phyloP scores from a whole-genome alignment of 768 basidiomycete species.

The Tulasnella sp. region DNA sequence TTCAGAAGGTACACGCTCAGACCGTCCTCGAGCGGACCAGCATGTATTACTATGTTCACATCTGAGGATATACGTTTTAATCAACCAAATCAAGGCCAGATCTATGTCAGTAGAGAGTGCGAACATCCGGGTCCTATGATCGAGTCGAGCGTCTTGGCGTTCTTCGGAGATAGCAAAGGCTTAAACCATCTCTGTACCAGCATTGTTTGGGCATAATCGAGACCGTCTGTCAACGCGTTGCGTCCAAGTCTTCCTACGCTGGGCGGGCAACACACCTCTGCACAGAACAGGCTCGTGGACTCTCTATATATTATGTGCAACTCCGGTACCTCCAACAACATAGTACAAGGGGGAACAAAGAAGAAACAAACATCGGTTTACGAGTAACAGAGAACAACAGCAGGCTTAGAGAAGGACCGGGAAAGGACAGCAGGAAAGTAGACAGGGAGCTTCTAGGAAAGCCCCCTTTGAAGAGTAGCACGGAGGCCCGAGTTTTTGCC shows the following conservation, averaged over 20 bases:
- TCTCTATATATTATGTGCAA: background rate
- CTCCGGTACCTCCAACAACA: background rate
- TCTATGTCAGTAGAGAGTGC: no score
- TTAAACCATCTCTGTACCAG: no score
- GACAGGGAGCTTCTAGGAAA: background rate
- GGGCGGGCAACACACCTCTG: background rate
- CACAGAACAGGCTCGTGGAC: background rate
- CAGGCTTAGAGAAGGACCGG: background rate
- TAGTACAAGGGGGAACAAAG: background rate
- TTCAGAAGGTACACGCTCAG: no score
- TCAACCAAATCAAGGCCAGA: no score
- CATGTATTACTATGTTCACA: no score
- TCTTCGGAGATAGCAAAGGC: no score
- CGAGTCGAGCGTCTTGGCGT: no score
- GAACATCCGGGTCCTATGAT: no score
- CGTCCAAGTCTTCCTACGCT: background rate
- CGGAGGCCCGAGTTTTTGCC: background rate
- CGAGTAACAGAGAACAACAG: background rate
- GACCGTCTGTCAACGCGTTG: background rate
- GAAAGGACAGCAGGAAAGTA: background rate
- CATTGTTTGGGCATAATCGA: no score
- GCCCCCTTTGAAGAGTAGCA: background rate
- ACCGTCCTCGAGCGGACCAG: no score
- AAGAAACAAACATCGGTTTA: background rate
- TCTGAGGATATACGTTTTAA: no score